Conservation (phyloP, 106 monocot genomes). For the Dendrobium catenatum region DNA sequence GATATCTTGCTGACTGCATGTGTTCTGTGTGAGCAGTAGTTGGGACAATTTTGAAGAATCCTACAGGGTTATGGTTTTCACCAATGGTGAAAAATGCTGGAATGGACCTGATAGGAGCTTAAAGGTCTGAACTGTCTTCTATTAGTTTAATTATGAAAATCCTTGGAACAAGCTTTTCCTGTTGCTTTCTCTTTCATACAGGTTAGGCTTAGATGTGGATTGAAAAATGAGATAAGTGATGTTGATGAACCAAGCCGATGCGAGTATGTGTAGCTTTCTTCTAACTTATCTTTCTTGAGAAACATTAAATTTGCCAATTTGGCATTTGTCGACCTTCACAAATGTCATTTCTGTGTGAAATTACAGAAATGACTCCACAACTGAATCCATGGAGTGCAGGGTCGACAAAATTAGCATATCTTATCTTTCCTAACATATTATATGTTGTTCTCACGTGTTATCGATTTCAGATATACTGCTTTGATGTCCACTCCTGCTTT, state of each 20-base stretch:
- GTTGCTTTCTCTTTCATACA: conserved; percentile 24
- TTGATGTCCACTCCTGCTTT: conserved; percentile 67
- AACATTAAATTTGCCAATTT: neutral
- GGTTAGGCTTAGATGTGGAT: conserved; percentile 94
- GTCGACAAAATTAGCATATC: too few species aligned
- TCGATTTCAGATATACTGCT: conserved; percentile 58
- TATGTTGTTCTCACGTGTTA: neutral
- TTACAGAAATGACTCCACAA: too few species aligned
- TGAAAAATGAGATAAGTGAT: conserved; percentile 79
- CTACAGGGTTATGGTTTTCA: conserved; percentile 72
- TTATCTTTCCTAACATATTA: neutral
- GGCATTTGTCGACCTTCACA: neutral
- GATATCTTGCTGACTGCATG: neutral
- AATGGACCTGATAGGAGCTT: conserved; percentile 97
- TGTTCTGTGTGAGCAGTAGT: conserved; percentile 27
- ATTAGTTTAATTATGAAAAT: neutral
- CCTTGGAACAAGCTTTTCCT: neutral
- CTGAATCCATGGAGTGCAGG: too few species aligned
- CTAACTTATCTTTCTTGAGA: neutral
- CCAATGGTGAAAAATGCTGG: conserved; percentile 89
- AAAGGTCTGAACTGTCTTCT: conserved; percentile 37
- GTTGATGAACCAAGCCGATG: conserved; percentile 97
- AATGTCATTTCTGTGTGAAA: too few species aligned
- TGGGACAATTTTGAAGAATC: conserved; percentile 98
- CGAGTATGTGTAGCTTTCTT: conserved; percentile 60